phyloP scores from a whole-genome alignment of 2,329 filamentous ascomycete genomes.

The Colletotrichum liaoningense region DNA sequence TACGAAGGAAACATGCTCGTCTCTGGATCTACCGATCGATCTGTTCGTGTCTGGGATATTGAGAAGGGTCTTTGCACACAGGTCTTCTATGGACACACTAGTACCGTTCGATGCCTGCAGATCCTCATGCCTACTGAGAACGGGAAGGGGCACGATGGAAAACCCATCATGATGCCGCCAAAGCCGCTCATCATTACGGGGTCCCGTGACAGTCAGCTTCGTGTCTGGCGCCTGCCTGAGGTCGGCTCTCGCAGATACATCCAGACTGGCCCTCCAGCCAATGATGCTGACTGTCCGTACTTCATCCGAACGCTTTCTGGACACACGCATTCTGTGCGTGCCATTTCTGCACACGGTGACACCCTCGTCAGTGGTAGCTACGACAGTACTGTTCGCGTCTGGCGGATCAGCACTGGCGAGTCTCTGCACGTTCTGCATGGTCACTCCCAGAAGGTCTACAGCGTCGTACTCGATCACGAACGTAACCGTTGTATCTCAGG shows the following conservation, averaged over 20 bases:
- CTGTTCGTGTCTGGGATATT: slow-evolving; percentile 99
- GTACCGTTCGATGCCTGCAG: slow-evolving; percentile 94
- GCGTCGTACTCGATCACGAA: slow-evolving; percentile 91
- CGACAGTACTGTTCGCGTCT: slow-evolving; percentile 93
- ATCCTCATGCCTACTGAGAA: slow-evolving; percentile 90
- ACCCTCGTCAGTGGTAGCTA: slow-evolving; percentile 98
- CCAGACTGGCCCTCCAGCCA: slow-evolving; percentile 80
- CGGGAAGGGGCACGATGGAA: slow-evolving; percentile 77
- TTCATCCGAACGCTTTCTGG: slow-evolving; percentile 89
- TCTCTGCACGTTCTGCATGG: slow-evolving; percentile 85
- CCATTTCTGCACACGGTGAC: slow-evolving; percentile 94
- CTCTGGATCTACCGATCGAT: slow-evolving; percentile 94
- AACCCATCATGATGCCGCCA: slow-evolving; percentile 87
- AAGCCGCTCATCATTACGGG: slow-evolving; percentile 97
- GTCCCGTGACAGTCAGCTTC: slow-evolving; percentile 91
- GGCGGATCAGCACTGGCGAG: slow-evolving; percentile 97
- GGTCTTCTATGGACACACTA: slow-evolving; percentile 97
- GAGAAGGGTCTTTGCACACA: slow-evolving; percentile 92
- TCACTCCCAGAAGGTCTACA: slow-evolving; percentile 95
- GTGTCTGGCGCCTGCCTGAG: slow-evolving; percentile 93
- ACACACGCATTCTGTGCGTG: slow-evolving; percentile 93
- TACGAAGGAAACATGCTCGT: slow-evolving; percentile 96
- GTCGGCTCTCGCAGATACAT: slow-evolving; percentile 81
- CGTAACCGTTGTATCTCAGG: slow-evolving; percentile 97
- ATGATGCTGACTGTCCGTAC: slow-evolving; percentile 87